A percentile compares a stretch with the other conserved stretches of the same genome.
Evolutionary conservation across 768 basidiomycete species (phyloP).

Genomic region (Hemileccinum impolitum): DNA sequence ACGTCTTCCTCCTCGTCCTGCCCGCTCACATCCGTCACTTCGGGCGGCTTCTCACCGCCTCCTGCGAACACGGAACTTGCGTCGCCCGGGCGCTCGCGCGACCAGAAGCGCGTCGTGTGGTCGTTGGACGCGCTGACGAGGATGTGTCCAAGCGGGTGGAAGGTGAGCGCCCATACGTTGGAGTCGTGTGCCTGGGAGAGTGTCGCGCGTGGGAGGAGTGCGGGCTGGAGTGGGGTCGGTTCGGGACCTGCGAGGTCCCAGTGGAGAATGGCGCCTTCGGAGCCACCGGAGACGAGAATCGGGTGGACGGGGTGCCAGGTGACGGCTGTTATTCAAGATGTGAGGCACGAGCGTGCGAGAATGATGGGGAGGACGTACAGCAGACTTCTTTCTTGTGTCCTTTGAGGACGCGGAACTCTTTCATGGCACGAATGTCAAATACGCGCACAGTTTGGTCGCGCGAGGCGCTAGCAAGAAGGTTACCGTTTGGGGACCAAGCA

Average conservation of each 20-base stretch:
- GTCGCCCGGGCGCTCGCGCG: conserved; percentile 86
- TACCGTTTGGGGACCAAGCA: conserved; percentile 92
- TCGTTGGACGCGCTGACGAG: conserved; percentile 95
- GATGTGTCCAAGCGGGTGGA: conserved; percentile 93
- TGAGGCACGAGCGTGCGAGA: neutral
- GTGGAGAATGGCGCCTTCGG: conserved; percentile 90
- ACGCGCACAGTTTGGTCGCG: conserved; percentile 93
- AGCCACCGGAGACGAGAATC: conserved; percentile 88
- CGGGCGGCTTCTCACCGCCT: conserved; percentile 83
- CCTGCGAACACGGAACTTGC: conserved; percentile 71
- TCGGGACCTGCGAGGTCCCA: conserved; percentile 82
- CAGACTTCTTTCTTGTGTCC: conserved; percentile 99
- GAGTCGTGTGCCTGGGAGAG: conserved; percentile 98
- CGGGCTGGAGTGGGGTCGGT: conserved; percentile 34
- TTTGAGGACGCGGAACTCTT: conserved; percentile 86
- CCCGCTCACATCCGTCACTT: conserved; percentile 51
- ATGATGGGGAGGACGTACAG: conserved; percentile 51
- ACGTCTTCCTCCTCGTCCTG: conserved; percentile 73
- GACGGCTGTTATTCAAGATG: conserved; percentile 50
- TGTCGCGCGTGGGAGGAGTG: conserved; percentile 67
- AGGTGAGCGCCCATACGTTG: conserved; percentile 94
- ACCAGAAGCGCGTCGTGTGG: conserved; percentile 99
- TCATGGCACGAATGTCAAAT: conserved; percentile 98
- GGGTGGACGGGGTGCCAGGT: conserved; percentile 97
- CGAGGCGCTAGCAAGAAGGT: conserved; percentile 90